Conservation (phyloP, 768 basidiomycete species). For the Dentipellis fragilis region DNA sequence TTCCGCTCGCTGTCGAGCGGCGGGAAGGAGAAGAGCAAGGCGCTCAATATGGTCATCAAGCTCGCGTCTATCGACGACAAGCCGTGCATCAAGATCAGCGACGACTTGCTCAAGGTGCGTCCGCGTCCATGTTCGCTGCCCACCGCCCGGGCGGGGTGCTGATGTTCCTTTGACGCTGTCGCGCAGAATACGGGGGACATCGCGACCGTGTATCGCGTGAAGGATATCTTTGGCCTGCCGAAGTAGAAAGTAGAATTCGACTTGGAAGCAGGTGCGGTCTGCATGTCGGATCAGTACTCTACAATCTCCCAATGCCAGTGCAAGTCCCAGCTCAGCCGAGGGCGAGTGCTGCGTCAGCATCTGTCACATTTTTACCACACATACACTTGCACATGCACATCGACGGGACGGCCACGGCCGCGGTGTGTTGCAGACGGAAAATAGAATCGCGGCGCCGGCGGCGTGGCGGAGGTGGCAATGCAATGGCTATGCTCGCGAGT, state of each 20-base stretch:
- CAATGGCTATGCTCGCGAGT: no score
- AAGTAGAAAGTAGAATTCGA: slow-evolving; percentile 1
- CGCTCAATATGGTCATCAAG: slow-evolving; percentile 94
- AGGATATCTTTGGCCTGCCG: slow-evolving; percentile 35
- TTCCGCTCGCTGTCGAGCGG: slow-evolving; percentile 41
- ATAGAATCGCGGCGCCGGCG: no score
- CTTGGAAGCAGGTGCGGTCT: not conserved
- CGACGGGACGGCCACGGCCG: no score
- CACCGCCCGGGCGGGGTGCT: not conserved
- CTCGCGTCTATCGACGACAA: slow-evolving; percentile 61
- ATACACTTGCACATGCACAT: no score
- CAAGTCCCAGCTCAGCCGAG: no score
- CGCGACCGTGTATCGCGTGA: slow-evolving; percentile 39
- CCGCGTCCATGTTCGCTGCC: not conserved
- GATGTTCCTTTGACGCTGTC: not conserved
- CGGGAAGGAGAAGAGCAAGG: slow-evolving; percentile 55
- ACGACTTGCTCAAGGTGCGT: slow-evolving; percentile 74
- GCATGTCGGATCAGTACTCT: not conserved
- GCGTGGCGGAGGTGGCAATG: no score
- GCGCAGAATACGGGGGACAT: slow-evolving; percentile 40
- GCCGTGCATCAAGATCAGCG: slow-evolving; percentile 89
- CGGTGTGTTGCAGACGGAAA: no score
- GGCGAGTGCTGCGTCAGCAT: no score
- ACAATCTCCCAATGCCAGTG: no score
- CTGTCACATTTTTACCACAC: no score